Conservation (phyloP, 2,329 filamentous ascomycete species). For the Epichloe uncinata region DNA sequence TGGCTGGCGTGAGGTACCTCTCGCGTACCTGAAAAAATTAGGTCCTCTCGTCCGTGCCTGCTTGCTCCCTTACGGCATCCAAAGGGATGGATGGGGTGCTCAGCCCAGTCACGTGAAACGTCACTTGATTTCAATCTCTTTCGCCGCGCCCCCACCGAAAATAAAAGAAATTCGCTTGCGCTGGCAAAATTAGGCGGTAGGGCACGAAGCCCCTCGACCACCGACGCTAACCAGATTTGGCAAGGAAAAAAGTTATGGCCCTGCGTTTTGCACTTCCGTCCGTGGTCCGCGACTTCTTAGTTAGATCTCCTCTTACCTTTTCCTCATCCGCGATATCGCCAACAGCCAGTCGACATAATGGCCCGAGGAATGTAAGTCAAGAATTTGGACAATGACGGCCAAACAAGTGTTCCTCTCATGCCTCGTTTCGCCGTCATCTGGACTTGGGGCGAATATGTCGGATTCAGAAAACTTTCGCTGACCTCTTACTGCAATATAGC, state of each 20-base stretch:
- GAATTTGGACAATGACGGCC: not conserved
- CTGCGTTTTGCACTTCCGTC: slow-evolving; percentile 16
- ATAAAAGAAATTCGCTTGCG: slow-evolving; percentile 1
- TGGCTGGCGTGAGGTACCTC: too few relatives aligned
- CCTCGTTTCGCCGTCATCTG: too few relatives aligned
- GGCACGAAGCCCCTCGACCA: slow-evolving; percentile 21
- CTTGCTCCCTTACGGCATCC: too few relatives aligned
- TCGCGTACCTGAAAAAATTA: too few relatives aligned
- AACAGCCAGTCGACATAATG: slow-evolving; percentile 39
- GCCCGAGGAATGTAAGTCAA: slow-evolving; percentile 48
- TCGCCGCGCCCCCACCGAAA: not conserved
- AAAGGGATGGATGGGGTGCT: not conserved
- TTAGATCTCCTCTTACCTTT: slow-evolving; percentile 12
- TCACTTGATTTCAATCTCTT: slow-evolving; percentile 5
- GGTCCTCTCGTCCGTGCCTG: too few relatives aligned
- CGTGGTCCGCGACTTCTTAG: slow-evolving; percentile 12
- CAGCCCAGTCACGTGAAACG: not conserved
- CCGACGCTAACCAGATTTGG: slow-evolving; percentile 12
- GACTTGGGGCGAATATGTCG: too few relatives aligned
- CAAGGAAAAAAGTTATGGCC: slow-evolving; percentile 17
- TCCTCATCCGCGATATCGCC: slow-evolving; percentile 25
- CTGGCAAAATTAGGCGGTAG: slow-evolving; percentile 12
- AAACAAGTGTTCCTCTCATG: too few relatives aligned
- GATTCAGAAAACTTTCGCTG: not conserved
- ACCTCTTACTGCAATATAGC: slow-evolving; percentile 31